phyloP scores from a whole-genome alignment of 768 basidiomycete genomes.

The Punctularia strigosozonata region DNA sequence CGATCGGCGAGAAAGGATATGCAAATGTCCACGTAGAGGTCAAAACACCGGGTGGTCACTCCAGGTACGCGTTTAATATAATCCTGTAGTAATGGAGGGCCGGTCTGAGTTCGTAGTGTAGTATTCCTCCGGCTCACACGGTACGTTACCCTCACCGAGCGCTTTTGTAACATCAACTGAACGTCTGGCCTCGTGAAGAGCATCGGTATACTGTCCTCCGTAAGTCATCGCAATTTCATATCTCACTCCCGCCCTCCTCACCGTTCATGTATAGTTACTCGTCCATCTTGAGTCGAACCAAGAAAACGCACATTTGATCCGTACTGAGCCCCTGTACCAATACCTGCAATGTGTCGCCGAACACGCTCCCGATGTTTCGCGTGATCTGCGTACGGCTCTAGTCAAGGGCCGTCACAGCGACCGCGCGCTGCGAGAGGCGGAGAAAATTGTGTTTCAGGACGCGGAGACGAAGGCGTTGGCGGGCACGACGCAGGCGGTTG shows the following conservation, averaged over 20 bases:
- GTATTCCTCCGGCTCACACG: slow-evolving; percentile 41
- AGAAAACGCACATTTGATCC: slow-evolving; percentile 18
- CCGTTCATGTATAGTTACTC: too few relatives aligned
- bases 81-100: too few relatives aligned
- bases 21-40: slow-evolving; percentile 29
- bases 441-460: slow-evolving; percentile 16
- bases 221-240: slow-evolving; percentile 60
- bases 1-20: slow-evolving; percentile 42
- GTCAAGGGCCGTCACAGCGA: slow-evolving; percentile 15
- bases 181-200: slow-evolving; percentile 13
- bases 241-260: slow-evolving; percentile 40
- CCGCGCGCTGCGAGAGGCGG: slow-evolving; percentile 21
- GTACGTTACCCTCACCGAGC: slow-evolving; percentile 12
- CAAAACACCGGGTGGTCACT: slow-evolving; percentile 39
- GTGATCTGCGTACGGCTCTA: slow-evolving; percentile 17
- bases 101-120: too few relatives aligned
- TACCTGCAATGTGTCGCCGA: slow-evolving; percentile 31
- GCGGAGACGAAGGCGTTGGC: slow-evolving; percentile 14
- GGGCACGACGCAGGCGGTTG: slow-evolving; percentile 32
- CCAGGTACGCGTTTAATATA: too few relatives aligned
- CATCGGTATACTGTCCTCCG: slow-evolving; percentile 39
- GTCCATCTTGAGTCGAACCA: too few relatives aligned
- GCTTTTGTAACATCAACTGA: not conserved
- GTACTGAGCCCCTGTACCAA: slow-evolving; percentile 20
- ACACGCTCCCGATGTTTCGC: slow-evolving; percentile 24